Base-by-base conservation (phyloP, 495 filamentous ascomycete species). In the Hyaloscypha finlandica region DNA sequence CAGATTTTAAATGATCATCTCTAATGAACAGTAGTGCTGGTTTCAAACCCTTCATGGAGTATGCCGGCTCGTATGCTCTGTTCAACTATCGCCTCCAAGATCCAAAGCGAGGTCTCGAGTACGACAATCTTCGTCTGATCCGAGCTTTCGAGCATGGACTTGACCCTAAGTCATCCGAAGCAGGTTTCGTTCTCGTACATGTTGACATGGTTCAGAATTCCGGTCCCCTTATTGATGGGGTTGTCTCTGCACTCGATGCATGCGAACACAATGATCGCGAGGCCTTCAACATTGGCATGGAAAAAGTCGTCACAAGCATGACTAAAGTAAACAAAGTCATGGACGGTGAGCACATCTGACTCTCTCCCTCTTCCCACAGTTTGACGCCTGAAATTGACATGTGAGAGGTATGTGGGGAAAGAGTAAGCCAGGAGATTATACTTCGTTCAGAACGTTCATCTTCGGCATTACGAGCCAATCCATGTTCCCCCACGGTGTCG, bases 31-130 rank as follows among this genome's bases (percentile, higher is more conserved):
- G 35, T 63, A 88, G 84, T 29, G 82, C 82, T 66, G 86, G 85
- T 22, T 92, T 91, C 78, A 90, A 90, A 74, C 92, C 93, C 8
- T 97, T 96, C 82, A 94, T 97, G 92, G 92, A 94, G 71, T 97
- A 97, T 77, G 93, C 93, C 14, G 93, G 92, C 29, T 90, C 90
- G 2, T 97, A 97, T 77, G 90, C 92, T 54, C 86, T 97, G 56
- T 96, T 89, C 85, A 97, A 97, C 81, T 96, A 95, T 76, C 84
- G 84, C 29, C 82, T 95, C 16, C 78, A 82, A 31, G 83, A 93
- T 63, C 88, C 89, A 19, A 73, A 81, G 19, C 80, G 78, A 29
- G 91, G 91, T 31, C 80, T 92, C 19, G 81, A 87, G 12, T 93
- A 93, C 73, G 79, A 84, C 58, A 96, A 97, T 77, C 81, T 97